Conservation (phyloP, 2,329 filamentous ascomycete genomes). For the Knoxdaviesia proteae region DNA sequence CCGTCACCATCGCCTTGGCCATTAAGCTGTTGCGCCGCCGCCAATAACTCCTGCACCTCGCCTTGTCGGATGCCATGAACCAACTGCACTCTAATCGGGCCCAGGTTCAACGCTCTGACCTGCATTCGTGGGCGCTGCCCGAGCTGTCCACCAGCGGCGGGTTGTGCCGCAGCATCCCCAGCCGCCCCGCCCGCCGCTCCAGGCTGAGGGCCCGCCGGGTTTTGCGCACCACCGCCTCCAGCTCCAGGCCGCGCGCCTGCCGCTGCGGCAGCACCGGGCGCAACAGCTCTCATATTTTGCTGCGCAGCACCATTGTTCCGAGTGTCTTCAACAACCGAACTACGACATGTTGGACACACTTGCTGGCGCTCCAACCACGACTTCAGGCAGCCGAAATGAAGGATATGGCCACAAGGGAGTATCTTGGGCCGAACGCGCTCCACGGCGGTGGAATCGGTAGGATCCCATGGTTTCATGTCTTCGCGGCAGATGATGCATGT, state of each 20-base stretch:
- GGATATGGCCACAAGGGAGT: conserved; percentile 82
- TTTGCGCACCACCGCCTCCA: conserved; percentile 7
- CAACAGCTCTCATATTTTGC: conserved; percentile 9
- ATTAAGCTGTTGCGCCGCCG: not conserved
- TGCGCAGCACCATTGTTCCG: conserved; percentile 16
- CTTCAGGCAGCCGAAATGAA: conserved; percentile 85
- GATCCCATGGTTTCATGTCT: conserved; percentile 70
- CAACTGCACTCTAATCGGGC: conserved; percentile 3
- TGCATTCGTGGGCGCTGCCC: conserved; percentile 4
- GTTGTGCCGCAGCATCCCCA: not conserved
- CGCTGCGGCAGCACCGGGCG: conserved; percentile 8
- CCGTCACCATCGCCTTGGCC: conserved; percentile 3
- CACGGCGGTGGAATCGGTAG: conserved; percentile 40
- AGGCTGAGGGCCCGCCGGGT: conserved; percentile 3
- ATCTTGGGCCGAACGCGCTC: conserved; percentile 84
- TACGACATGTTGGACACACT: conserved; percentile 84
- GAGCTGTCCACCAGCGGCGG: conserved; percentile 1
- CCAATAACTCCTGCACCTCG: conserved; percentile 1
- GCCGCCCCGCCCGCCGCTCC: not conserved
- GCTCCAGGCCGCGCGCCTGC: conserved; percentile 8
- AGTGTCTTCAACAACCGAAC: conserved; percentile 43
- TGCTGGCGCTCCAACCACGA: conserved; percentile 97
- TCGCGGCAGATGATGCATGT: conserved; percentile 97
- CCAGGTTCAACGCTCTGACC: conserved; percentile 15
- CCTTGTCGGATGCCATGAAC: conserved; percentile 3